phyloP scores from a whole-genome alignment of 768 basidiomycete genomes.

The Rhodocollybia butyracea region DNA sequence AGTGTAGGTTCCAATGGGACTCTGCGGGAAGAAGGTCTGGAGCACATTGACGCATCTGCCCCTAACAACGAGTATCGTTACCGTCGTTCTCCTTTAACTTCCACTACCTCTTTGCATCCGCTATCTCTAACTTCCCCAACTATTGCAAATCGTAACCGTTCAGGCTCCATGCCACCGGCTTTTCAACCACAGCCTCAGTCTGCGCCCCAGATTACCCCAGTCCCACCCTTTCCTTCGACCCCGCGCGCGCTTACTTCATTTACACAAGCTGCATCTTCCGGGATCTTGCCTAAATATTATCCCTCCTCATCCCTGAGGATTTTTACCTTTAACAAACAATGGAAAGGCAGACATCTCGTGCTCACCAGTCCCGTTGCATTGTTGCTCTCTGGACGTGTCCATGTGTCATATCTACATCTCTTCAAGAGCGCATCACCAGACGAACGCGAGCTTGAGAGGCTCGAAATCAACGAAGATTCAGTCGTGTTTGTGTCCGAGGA shows the following conservation, averaged over 20 bases:
- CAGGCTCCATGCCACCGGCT: constrained; percentile 29
- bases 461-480: constrained; percentile 75
- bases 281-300: constrained; percentile 62
- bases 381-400: neutral
- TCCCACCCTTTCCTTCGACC: constrained; percentile 66
- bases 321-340: constrained; percentile 69
- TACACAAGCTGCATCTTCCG: constrained; percentile 41
- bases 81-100: constrained; percentile 23
- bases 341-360: constrained; percentile 64
- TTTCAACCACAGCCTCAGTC: constrained; percentile 14
- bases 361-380: constrained; percentile 41
- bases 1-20: neutral
- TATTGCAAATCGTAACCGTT: constrained; percentile 24
- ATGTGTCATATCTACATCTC: constrained; percentile 55
- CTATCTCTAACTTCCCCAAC: neutral
- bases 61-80: constrained; percentile 1
- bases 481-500: constrained; percentile 73
- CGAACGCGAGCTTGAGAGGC: constrained; percentile 68
- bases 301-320: constrained; percentile 66
- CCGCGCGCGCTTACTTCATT: constrained; percentile 48
- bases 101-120: constrained; percentile 24
- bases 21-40: constrained; percentile 1
- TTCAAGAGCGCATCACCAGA: constrained; percentile 61
- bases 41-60: neutral
- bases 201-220: constrained; percentile 29